phyloP scores from a whole-genome alignment of 306 rosid genomes.

The Acmispon strigosus region DNA sequence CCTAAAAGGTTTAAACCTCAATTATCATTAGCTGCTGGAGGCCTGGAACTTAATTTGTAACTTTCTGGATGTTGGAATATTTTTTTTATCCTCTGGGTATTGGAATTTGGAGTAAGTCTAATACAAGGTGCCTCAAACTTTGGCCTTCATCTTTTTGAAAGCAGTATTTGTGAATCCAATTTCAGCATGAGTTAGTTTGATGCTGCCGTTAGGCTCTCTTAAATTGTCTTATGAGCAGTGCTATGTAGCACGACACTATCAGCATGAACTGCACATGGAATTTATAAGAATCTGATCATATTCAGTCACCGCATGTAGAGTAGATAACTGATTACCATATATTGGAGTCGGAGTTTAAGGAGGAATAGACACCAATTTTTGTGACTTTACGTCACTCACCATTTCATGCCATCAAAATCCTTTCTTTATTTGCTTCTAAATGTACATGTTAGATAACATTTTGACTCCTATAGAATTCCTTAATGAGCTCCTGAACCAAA shows the following conservation, averaged over 20 bases:
- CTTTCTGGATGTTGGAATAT: not conserved
- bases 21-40: not conserved
- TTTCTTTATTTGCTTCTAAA: not conserved
- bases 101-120: not conserved
- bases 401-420: too few species aligned
- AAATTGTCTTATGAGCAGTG: too few species aligned
- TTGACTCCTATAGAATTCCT: not conserved
- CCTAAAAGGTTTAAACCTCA: not conserved
- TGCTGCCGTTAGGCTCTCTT: not conserved
- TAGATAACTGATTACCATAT: too few species aligned
- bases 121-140: not conserved
- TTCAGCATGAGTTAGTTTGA: not conserved
- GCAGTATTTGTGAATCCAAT: not conserved
- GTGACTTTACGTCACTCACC: too few species aligned
- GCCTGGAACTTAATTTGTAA: not conserved
- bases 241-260: too few species aligned
- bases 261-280: too few species aligned
- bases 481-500: not conserved
- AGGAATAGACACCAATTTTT: too few species aligned
- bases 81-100: too few species aligned
- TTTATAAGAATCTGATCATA: too few species aligned
- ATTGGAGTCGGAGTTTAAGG: too few species aligned
- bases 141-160: not conserved
- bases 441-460: not conserved
- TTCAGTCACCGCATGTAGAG: too few species aligned